Evolutionary conservation across 1,284 basidiomycete species (phyloP).

Genomic region (Leccinum griseonigrum): DNA sequence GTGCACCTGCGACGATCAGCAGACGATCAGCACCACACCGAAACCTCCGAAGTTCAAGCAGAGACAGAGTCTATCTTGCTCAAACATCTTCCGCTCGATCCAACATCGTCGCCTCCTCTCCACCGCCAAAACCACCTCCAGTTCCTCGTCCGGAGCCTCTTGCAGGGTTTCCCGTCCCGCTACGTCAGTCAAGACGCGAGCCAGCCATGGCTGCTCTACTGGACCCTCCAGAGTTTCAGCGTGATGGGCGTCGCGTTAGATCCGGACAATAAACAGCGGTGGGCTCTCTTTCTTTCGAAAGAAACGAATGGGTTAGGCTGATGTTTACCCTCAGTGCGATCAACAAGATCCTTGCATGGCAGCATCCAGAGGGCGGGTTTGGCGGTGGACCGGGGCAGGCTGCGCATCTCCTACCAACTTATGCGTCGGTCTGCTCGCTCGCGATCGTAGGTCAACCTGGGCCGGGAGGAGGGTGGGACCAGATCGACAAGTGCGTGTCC

Average conservation of each 20-base stretch:
- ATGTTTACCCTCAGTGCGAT: conserved; percentile 51
- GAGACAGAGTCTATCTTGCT: conserved; percentile 67
- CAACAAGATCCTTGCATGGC: conserved; percentile 73
- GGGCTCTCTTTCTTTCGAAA: conserved; percentile 16
- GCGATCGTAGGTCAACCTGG: conserved; percentile 80
- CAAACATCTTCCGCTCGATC: conserved; percentile 40
- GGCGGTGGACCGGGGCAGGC: conserved; percentile 89
- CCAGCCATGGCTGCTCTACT: conserved; percentile 90
- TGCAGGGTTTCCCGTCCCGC: conserved; percentile 72
- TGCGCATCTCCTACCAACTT: conserved; percentile 88
- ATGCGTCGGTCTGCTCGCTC: conserved; percentile 83
- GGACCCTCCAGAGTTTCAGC: conserved; percentile 83
- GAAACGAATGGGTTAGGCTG: too few relatives aligned
- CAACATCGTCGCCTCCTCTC: conserved; percentile 36
- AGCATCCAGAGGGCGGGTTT: conserved; percentile 86
- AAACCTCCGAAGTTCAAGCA: conserved; percentile 62
- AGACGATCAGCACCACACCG: conserved; percentile 58
- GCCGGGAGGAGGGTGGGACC: conserved; percentile 78
- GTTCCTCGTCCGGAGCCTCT: conserved; percentile 64
- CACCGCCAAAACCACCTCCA: conserved; percentile 64
- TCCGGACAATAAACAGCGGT: conserved; percentile 71
- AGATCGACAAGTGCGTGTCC: conserved; percentile 66
- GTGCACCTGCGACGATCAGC: conserved; percentile 35
- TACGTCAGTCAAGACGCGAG: conserved; percentile 89
- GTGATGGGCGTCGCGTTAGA: conserved; percentile 77